These are phyloP conservation scores for Acanthamoeba royreba DNA, from an alignment of 208 protist genomes.

Conservation along the genomic window DNA sequence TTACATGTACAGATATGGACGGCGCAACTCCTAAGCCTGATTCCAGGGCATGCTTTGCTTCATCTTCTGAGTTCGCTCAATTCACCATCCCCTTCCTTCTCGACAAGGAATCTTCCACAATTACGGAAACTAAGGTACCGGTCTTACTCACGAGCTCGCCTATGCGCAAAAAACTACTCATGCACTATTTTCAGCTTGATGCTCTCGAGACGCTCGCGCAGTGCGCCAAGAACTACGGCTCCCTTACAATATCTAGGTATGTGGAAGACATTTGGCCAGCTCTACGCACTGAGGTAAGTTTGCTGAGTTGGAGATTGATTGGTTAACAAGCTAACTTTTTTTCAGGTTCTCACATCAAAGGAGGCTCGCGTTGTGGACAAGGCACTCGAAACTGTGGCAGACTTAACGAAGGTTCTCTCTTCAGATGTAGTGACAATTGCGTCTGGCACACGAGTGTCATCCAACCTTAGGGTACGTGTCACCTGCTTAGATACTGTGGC, in stretches of 20 bases:
- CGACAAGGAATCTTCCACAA: neutral
- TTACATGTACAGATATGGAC: neutral
- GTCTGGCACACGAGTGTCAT: neutral
- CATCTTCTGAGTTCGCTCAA: neutral
- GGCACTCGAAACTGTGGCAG: neutral
- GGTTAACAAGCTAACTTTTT: neutral
- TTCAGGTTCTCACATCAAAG: constrained; percentile 1
- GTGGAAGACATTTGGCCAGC: constrained; percentile 34
- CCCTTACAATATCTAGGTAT: neutral
- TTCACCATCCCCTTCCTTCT: neutral
- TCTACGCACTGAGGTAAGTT: neutral
- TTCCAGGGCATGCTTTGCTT: neutral
- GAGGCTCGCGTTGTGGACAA: neutral
- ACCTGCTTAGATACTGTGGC: neutral
- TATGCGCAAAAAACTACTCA: no score
- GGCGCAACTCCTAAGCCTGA: neutral
- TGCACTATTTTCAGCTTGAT: neutral
- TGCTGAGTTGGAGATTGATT: neutral
- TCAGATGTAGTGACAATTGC: neutral
- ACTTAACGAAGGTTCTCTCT: neutral
- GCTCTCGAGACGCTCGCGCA: neutral
- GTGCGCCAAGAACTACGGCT: neutral
- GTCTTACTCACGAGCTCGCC: no score
- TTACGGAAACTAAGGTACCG: neutral
- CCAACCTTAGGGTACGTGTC: neutral